Base-by-base conservation (phyloP, 768 basidiomycete species). In the Suillus fuscotomentosus region DNA sequence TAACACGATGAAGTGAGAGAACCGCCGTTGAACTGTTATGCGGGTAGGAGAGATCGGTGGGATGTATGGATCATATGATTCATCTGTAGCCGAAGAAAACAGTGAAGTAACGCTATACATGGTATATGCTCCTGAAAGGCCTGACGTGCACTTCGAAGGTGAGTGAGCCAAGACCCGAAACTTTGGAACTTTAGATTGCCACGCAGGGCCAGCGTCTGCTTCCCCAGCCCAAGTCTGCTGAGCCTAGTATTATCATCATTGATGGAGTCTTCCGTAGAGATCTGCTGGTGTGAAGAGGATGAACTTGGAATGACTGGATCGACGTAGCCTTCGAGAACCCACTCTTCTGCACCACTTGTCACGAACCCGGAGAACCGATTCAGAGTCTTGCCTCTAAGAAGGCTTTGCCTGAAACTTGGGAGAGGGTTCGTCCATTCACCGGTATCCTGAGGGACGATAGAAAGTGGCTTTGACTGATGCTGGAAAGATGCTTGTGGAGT, bases 331-430 rank as follows among this genome's bases (percentile, higher is more conserved):
- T 88, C 85, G n/a, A 94, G 82, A 9, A 94, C 83, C 78, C 88
- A 94, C 60, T 88, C 88, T 73, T 94, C 92, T 11, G 92, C 92
- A 41, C 92, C 92, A 63, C 89, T 91, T 8, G 90, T 92, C 15
- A 94, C 92, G 72, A 94, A 94, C 63, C 83, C 88, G 0, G 91
- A 92, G 76, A 94, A 94, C n/a, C 92, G 83, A 73, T 94, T 93
- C 61, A 94, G 75, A 53, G 86, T 86, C 75, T 88, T 92, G 11
- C 92, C 91, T 38, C 90, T 87, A 1, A 94, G 83, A 0, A 94
- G 80, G 67, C 86, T 88, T 62, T 85, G 85, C 10, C 87, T 80
- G 69, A 92, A 89, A 73, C 85, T 90, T 2, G 90, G 89, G 67
- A 89, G 85, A 17, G 77, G 70, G 43, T 68, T 70, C 80, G 66